Evolutionary conservation across 1,284 basidiomycete species (phyloP).

Genomic region (Melampsora americana): DNA sequence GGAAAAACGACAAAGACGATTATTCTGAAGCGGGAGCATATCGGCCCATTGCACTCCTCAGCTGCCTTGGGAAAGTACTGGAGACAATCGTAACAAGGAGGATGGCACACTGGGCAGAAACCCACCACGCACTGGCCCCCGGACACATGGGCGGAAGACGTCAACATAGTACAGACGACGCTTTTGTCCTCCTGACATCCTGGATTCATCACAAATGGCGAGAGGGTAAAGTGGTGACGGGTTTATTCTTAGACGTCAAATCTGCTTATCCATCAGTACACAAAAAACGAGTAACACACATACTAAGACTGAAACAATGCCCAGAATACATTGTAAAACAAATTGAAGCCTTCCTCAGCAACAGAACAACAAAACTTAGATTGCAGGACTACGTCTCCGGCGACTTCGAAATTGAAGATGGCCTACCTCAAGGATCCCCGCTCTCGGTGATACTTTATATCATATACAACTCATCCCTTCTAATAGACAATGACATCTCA

Average conservation of each 20-base stretch:
- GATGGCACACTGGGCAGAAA: slow-evolving; percentile 14
- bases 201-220: too few species aligned
- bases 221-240: too few species aligned
- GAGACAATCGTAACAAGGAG: not conserved
- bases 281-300: not conserved
- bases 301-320: not conserved
- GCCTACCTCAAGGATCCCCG: slow-evolving; percentile 20
- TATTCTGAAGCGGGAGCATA: too few species aligned
- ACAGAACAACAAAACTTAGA: too few species aligned
- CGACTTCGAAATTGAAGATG: not conserved
- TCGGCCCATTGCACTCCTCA: not conserved
- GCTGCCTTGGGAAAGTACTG: not conserved
- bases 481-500: not conserved
- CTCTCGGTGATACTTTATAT: slow-evolving; percentile 19
- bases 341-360: not conserved
- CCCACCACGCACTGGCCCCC: not conserved
- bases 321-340: too few species aligned
- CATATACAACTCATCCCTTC: slow-evolving; percentile 16
- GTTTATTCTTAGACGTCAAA: not conserved
- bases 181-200: too few species aligned
- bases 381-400: not conserved
- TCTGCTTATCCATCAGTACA: slow-evolving; percentile 19
- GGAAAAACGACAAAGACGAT: too few species aligned
- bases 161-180: too few species aligned
- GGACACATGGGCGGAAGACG: too few species aligned